Base-by-base conservation (phyloP, 1,284 basidiomycete species). In the Omphalotus olearius region DNA sequence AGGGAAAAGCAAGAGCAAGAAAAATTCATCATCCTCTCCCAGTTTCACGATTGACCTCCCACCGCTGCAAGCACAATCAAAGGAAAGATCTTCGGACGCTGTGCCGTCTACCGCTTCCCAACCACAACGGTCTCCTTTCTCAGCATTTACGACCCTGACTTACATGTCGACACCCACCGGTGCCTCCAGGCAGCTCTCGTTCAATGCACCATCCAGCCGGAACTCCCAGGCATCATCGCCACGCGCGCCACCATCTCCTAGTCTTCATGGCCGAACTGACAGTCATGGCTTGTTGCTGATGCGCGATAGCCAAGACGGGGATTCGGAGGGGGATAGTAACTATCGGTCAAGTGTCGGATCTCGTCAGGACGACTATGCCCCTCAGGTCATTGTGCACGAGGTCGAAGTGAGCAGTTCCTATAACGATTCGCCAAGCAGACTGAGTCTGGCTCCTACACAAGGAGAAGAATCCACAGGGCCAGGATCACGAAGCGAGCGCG, bases 41-140 rank as follows among this genome's bases (percentile, higher is more conserved):
- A 65, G 63, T 41, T 66, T 68, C 46, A 64, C 64, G 20, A 57
- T 73, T 17, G 68, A 70, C 45, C 47, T 73, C 11, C 68, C 69
- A 6, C 39, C 53, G 2, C 42, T 55, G 4, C 54, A 25, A 25
- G 47, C 35, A 45, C 37, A 20, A 17, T n/a, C 55, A 45, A 38
- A 54, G 47, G 10, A 53, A 33, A 20, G 37, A 47, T 30, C 37
- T 41, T 38, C 49, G 30, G 7, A 53, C 16, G 23, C 37, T 13
- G 28, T 20, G 11, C 38, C 45, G 4, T 38, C 41, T 43, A 23
- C 35, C 18, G 9, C 42, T 9, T 10, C 55, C 4, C 49, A 44
- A 13, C 52, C 49, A 16, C 30, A 33, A 13, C 30, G 30, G 13
- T 49, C 45, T 18, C 58, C 58, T 23, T 50, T 59, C 33, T 65